These are phyloP conservation scores for Neoarthrinium moseri DNA, from an alignment of 2,329 filamentous ascomycete species.

Conservation along the genomic window DNA sequence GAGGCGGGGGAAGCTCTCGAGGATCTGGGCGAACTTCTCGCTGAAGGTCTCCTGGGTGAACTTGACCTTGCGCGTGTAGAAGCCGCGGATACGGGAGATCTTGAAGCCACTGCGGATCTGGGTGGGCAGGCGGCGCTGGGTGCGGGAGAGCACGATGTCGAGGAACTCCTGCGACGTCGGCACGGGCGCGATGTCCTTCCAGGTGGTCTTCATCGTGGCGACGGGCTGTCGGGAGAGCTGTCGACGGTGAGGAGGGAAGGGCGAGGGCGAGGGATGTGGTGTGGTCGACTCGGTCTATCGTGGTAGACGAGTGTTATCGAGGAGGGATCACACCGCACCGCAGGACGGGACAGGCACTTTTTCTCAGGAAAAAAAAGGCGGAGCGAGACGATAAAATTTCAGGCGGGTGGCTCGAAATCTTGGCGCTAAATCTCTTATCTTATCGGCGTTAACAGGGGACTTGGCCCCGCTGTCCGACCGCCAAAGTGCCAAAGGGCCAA, in stretches of 20 bases:
- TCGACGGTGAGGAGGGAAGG: background rate
- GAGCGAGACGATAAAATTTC: slow-evolving; percentile 7
- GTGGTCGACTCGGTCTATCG: background rate
- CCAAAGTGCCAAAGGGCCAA: background rate
- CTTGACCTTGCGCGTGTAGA: slow-evolving; percentile 98
- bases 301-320: background rate
- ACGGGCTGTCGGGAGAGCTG: background rate
- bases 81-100: slow-evolving; percentile 86
- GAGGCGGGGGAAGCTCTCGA: slow-evolving; percentile 89
- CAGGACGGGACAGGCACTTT: no score
- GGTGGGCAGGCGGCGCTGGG: slow-evolving; percentile 88
- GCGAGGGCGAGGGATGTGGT: no score
- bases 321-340: no score
- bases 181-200: slow-evolving; percentile 79
- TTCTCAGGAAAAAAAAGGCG: slow-evolving; percentile 9
- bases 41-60: slow-evolving; percentile 96
- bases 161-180: slow-evolving; percentile 94
- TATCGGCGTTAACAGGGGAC: slow-evolving; percentile 1
- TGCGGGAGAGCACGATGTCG: slow-evolving; percentile 93
- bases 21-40: slow-evolving; percentile 87
- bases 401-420: slow-evolving; percentile 10
- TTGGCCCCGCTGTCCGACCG: background rate
- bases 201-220: slow-evolving; percentile 40
- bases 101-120: slow-evolving; percentile 96
- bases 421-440: slow-evolving; percentile 10